phyloP scores from a whole-genome alignment of 768 basidiomycete genomes.

The Mycena amicta region DNA sequence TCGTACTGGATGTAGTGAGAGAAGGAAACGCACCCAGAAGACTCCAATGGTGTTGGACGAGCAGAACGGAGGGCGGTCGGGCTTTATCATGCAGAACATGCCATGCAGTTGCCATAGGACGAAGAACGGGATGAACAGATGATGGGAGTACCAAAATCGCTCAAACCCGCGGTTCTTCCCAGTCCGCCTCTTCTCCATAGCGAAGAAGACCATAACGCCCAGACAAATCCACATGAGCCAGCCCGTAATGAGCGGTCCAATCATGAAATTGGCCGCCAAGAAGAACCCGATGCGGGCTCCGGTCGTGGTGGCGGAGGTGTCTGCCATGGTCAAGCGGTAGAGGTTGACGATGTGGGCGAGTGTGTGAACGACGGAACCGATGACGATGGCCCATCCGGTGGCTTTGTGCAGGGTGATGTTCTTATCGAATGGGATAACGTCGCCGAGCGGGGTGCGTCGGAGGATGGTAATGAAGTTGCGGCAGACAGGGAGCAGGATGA shows the following conservation, averaged over 20 bases:
- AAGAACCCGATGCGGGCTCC: slow-evolving; percentile 68
- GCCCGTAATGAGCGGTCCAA: slow-evolving; percentile 81
- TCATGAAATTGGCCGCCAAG: slow-evolving; percentile 76
- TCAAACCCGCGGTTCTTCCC: slow-evolving; percentile 65
- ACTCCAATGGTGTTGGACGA: slow-evolving; percentile 85
- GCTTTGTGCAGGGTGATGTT: slow-evolving; percentile 90
- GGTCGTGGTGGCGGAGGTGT: slow-evolving; percentile 53
- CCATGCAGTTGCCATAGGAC: slow-evolving; percentile 93
- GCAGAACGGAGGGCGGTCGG: slow-evolving; percentile 87
- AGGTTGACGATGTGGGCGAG: slow-evolving; percentile 89
- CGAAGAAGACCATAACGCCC: slow-evolving; percentile 81
- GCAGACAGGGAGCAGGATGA: slow-evolving; percentile 94
- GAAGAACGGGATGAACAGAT: slow-evolving; percentile 93
- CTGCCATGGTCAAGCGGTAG: slow-evolving; percentile 59
- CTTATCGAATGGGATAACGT: slow-evolving; percentile 91
- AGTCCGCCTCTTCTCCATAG: slow-evolving; percentile 76
- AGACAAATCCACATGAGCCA: slow-evolving; percentile 85
- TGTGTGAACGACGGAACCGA: slow-evolving; percentile 76
- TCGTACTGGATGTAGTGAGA: slow-evolving; percentile 7
- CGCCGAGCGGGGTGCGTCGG: slow-evolving; percentile 82
- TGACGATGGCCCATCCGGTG: slow-evolving; percentile 88
- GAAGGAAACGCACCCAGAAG: slow-evolving; percentile 76
- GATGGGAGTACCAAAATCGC: slow-evolving; percentile 86
- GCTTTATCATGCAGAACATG: slow-evolving; percentile 96
- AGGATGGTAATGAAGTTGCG: slow-evolving; percentile 91